Evolutionary conservation across 441 rosid species (phyloP).

Genomic region (Euphorbia celastroides): DNA sequence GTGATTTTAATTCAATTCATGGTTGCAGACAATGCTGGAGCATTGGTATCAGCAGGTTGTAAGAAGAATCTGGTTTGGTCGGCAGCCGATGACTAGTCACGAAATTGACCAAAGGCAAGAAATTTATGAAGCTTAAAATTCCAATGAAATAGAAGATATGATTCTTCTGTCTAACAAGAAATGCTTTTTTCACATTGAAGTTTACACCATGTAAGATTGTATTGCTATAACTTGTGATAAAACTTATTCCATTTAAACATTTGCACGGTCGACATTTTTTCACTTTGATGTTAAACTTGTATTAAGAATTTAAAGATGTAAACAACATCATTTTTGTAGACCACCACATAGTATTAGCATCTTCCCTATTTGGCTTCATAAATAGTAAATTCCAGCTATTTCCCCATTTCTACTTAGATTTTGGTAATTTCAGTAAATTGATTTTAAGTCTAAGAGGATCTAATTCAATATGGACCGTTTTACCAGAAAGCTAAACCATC

Average conservation of each 20-base stretch:
- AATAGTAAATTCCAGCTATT: too few relatives aligned
- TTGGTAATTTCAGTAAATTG: too few relatives aligned
- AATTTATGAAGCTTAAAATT: constrained; percentile 5
- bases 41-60: background rate
- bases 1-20: background rate
- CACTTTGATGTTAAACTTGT: background rate
- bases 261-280: background rate
- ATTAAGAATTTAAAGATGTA: too few relatives aligned
- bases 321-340: too few relatives aligned
- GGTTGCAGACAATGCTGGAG: background rate
- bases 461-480: too few relatives aligned
- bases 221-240: background rate
- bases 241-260: too few relatives aligned
- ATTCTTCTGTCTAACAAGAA: constrained; percentile 16
- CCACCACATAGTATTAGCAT: too few relatives aligned
- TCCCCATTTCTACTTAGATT: too few relatives aligned
- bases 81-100: background rate
- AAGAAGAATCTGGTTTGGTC: constrained; percentile 1
- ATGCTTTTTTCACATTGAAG: background rate
- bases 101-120: constrained; percentile 2
- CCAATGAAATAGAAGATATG: background rate
- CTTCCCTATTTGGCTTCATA: too few relatives aligned
- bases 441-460: too few relatives aligned
- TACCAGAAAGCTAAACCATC: too few relatives aligned
- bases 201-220: background rate